phyloP scores from a whole-genome alignment of 331 rosid genomes.

The Ulmus americana region DNA sequence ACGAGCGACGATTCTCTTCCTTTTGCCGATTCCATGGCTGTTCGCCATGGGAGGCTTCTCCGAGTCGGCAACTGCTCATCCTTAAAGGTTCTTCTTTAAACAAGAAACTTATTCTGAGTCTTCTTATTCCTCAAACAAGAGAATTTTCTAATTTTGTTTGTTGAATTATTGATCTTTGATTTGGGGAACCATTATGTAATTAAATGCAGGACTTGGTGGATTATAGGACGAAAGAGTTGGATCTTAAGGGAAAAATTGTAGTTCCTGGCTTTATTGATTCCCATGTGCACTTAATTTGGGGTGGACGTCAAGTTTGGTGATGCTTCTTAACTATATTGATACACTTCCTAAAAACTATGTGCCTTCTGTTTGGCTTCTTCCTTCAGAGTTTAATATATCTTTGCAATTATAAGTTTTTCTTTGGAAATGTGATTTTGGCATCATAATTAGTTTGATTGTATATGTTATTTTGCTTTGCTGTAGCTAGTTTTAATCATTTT shows the following conservation, averaged over 20 bases:
- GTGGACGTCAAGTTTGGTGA: constrained; percentile 60
- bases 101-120: too few species aligned
- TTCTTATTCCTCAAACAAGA: constrained; percentile 20
- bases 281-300: constrained; percentile 58
- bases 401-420: not conserved
- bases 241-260: constrained; percentile 63
- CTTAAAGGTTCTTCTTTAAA: too few species aligned
- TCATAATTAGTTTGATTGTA: too few species aligned
- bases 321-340: not conserved
- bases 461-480: not conserved
- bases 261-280: too few species aligned
- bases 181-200: not conserved
- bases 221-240: constrained; percentile 45
- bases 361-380: not conserved
- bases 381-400: not conserved
- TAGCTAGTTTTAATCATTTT: not conserved
- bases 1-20: too few species aligned
- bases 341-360: not conserved
- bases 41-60: too few species aligned
- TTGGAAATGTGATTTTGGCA: not conserved
- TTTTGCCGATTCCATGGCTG: too few species aligned
- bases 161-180: not conserved
- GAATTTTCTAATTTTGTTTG: not conserved
- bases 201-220: constrained; percentile 59
- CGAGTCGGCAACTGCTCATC: too few species aligned